These are phyloP conservation scores for Globisporangium acanthophoron DNA, from an alignment of 352 stramenopile genomes.

Conservation along the genomic window DNA sequence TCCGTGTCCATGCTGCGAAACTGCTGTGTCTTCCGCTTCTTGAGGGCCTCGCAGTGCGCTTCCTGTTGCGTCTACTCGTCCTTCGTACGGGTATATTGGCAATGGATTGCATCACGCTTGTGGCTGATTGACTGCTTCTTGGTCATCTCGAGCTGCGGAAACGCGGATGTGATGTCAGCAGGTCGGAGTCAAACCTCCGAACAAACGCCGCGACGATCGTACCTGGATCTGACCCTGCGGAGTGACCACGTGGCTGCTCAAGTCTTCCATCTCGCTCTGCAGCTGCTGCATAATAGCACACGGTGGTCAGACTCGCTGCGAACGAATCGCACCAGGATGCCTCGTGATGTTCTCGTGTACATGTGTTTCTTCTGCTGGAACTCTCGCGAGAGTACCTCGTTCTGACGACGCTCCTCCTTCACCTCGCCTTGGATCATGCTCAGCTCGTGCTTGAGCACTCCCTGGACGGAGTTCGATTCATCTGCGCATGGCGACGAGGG, in stretches of 20 bases:
- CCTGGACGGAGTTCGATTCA: constrained; percentile 9
- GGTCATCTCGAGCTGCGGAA: constrained; percentile 38
- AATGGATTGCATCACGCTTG: constrained; percentile 36
- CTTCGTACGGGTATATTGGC: constrained; percentile 29
- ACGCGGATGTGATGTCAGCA: neutral
- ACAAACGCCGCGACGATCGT: neutral
- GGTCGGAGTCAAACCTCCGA: neutral
- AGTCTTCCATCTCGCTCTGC: constrained; percentile 27
- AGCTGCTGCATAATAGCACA: constrained; percentile 19
- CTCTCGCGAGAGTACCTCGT: constrained; percentile 25
- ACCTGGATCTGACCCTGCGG: constrained; percentile 51
- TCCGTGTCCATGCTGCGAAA: constrained; percentile 51
- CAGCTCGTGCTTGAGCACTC: constrained; percentile 23
- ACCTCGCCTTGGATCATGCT: constrained; percentile 30
- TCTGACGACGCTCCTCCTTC: constrained; percentile 23
- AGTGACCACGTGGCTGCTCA: constrained; percentile 30
- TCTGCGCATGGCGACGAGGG: too few relatives aligned
- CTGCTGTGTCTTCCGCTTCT: constrained; percentile 37
- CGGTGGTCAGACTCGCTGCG: neutral
- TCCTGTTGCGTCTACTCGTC: constrained; percentile 42
- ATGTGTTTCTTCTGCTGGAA: constrained; percentile 31
- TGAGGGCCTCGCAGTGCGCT: constrained; percentile 9
- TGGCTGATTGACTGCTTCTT: constrained; percentile 33
- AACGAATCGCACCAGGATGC: neutral
- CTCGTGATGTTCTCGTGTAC: neutral